Evolutionary conservation across 192 early-diverging fungal genomes (phyloP).

Genomic region (Kickxella alabastrina): DNA sequence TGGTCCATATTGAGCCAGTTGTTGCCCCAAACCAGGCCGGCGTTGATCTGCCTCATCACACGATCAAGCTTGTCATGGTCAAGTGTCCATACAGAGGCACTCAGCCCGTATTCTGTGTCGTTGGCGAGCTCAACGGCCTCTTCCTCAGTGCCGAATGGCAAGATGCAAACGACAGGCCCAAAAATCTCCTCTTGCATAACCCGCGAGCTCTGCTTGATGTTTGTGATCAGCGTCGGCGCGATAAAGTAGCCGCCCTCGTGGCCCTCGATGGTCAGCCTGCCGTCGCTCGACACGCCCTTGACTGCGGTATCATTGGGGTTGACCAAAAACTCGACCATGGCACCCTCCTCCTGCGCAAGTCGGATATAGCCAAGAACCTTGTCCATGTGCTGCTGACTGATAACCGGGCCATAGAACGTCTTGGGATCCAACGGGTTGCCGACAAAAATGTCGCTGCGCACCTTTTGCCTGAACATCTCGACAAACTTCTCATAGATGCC

Average conservation of each 20-base stretch:
- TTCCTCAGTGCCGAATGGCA: constrained; percentile 69
- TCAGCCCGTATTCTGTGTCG: constrained; percentile 69
- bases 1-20: constrained; percentile 68
- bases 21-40: constrained; percentile 78
- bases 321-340: constrained; percentile 53
- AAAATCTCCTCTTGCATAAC: constrained; percentile 79
- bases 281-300: constrained; percentile 38
- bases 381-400: constrained; percentile 64
- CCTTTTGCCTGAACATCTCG: constrained; percentile 52
- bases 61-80: constrained; percentile 57
- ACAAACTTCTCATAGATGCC: constrained; percentile 66
- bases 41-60: constrained; percentile 60
- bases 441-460: constrained; percentile 53
- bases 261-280: constrained; percentile 33
- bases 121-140: constrained; percentile 71
- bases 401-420: constrained; percentile 68
- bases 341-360: constrained; percentile 57
- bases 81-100: constrained; percentile 70
- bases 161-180: constrained; percentile 74
- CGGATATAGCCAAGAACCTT: constrained; percentile 68
- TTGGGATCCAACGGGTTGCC: constrained; percentile 64
- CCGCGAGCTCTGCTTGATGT: constrained; percentile 38
- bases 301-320: constrained; percentile 14
- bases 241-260: constrained; percentile 72
- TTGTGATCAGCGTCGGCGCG: constrained; percentile 71